Evolutionary conservation across 768 basidiomycete species (phyloP), one percentile per base, ranked within the genome.

Genomic region (Leccinum disarticulatum): DNA sequence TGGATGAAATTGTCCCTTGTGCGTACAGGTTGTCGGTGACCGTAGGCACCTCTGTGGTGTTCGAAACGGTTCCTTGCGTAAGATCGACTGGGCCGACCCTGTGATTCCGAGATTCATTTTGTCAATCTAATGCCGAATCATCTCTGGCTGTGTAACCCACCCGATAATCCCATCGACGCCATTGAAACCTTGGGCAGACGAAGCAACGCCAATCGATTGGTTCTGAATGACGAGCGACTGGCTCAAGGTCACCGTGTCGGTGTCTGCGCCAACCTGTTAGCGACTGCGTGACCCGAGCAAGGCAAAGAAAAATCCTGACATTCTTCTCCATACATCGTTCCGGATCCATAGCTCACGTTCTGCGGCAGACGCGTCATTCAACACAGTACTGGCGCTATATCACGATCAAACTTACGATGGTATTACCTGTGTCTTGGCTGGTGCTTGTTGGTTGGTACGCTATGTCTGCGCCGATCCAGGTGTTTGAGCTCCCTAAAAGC

Each of bases 311-410:
- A 31, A 14, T 22, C n/a, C 74, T 35, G 38, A 83, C 79, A 83
- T 72, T 85, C 82, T 47, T 77, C 72, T 25, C 84, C 83, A 38
- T 73, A 75, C 74, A 85, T 81, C 22, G 71, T 74, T 7, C 83
- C 85, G n/a, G 82, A 81, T 41, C 83, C 83, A 64, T 85, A 85
- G 60, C 76, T 77, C 31, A 83, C 81, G 56, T 76, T 78, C 81
- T 84, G 38, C 0, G 25, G 36, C 7, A 28, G 30, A 55, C 14
- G 41, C 7, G 8, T 41, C 17, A 17, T 41, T 3, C 17, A 15
- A 28, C 36, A 38, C 7, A 38, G 36, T 30, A 13, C 22, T 4
- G 36, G 46, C 2, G 2, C 25, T 36, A 33, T 4, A 41, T 25
- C 35, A 38, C 11, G 47, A 41, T 36, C 3, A 13, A 11, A 73